These are phyloP conservation scores for Liriodendron chinense DNA, from an alignment of 164 flowering plant genomes.

Conservation along the genomic window DNA sequence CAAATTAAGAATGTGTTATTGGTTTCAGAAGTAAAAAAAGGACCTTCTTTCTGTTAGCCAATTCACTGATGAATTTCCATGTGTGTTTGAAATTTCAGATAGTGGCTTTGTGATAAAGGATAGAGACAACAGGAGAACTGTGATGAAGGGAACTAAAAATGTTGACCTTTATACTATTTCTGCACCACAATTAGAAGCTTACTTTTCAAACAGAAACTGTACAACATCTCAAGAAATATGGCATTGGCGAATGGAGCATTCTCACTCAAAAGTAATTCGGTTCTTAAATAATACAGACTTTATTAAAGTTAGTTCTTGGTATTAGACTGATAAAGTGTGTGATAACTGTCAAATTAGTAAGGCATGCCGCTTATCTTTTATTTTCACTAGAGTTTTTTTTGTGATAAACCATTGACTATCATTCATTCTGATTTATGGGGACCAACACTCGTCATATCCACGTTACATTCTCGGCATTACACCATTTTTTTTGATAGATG, in stretches of 20 bases:
- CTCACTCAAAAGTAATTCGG: background rate
- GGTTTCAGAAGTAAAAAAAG: too few relatives aligned
- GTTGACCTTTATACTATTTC: background rate
- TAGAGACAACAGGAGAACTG: background rate
- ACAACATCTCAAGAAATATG: background rate
- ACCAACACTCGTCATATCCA: background rate
- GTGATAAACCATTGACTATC: background rate
- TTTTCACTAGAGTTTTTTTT: background rate
- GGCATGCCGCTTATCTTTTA: background rate
- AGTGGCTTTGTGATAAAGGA: background rate
- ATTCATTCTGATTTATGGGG: conserved; percentile 5
- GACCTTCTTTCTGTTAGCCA: background rate
- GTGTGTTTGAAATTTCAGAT: background rate
- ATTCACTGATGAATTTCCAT: background rate
- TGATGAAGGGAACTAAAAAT: background rate
- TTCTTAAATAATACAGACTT: too few relatives aligned
- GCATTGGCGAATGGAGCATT: background rate
- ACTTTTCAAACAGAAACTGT: background rate
- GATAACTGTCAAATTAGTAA: background rate
- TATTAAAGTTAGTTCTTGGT: background rate
- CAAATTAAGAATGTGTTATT: too few relatives aligned
- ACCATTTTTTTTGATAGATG: background rate
- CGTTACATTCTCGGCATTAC: background rate
- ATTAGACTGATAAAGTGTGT: background rate
- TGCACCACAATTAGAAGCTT: background rate